phyloP scores from a whole-genome alignment of 352 stramenopile species.

The Phytopythium boreale region DNA sequence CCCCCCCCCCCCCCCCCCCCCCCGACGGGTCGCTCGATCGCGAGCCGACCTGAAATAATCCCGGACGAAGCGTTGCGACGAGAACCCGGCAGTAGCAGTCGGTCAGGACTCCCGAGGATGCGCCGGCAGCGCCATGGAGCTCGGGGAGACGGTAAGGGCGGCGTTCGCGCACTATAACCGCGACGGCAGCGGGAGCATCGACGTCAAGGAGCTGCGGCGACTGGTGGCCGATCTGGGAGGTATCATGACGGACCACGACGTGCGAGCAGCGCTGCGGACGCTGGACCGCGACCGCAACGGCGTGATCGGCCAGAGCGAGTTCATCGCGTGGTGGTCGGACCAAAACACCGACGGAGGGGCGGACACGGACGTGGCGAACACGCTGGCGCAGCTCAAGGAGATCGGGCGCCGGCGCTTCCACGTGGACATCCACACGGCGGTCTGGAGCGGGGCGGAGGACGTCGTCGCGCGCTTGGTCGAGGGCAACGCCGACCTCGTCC shows the following conservation, averaged over 20 bases:
- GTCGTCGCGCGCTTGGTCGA: constrained; percentile 44
- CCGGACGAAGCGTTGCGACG: background rate
- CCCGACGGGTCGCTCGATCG: too few relatives aligned
- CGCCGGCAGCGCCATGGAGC: constrained; percentile 18
- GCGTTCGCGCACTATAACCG: constrained; percentile 63
- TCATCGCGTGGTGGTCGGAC: constrained; percentile 51
- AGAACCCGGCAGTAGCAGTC: background rate
- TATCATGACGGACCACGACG: constrained; percentile 41
- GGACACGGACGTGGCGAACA: constrained; percentile 41
- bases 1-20: too few relatives aligned
- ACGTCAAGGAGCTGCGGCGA: constrained; percentile 37
- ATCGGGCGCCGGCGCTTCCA: constrained; percentile 51
- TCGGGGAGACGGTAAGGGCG: constrained; percentile 47
- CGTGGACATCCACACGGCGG: constrained; percentile 65
- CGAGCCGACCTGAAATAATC: background rate
- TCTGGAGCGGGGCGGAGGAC: constrained; percentile 44
- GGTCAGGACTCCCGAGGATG: background rate
- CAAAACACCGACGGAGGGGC: constrained; percentile 33
- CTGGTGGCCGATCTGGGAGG: constrained; percentile 60
- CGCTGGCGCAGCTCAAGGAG: constrained; percentile 48
- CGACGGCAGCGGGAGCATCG: constrained; percentile 54
- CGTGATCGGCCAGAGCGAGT: constrained; percentile 55
- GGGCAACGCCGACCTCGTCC: constrained; percentile 32
- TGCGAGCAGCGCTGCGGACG: constrained; percentile 28
- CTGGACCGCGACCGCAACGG: constrained; percentile 55